Percentiles rank a stretch among this genome's conserved stretches.
phyloP scores from a whole-genome alignment of 2,329 filamentous ascomycete genomes.

The Stromatinia cepivora region DNA sequence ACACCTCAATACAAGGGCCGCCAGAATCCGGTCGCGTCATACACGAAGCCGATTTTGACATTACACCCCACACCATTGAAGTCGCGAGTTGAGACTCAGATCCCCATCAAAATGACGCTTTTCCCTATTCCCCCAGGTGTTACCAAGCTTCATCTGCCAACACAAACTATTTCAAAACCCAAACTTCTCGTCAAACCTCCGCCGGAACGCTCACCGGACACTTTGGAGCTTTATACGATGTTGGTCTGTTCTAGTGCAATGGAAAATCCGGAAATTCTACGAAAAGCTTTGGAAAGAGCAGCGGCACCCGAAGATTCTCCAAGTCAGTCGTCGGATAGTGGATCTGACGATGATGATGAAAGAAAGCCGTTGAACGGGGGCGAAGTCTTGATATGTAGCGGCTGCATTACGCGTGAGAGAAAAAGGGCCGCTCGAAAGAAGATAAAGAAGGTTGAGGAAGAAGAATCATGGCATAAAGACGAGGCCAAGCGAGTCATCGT shows the following conservation, averaged over 20 bases:
- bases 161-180: slow-evolving; percentile 90
- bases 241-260: slow-evolving; percentile 93
- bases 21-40: slow-evolving; percentile 32
- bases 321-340: slow-evolving; percentile 28
- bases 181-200: slow-evolving; percentile 79
- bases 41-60: slow-evolving; percentile 49
- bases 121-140: slow-evolving; percentile 73
- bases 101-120: slow-evolving; percentile 80
- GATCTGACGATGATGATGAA: slow-evolving; percentile 48
- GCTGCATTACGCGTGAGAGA: slow-evolving; percentile 88
- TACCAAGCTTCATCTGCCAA: slow-evolving; percentile 80
- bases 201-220: slow-evolving; percentile 67
- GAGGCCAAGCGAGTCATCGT: slow-evolving; percentile 82
- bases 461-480: slow-evolving; percentile 80
- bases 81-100: slow-evolving; percentile 94
- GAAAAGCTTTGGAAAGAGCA: slow-evolving; percentile 56
- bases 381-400: slow-evolving; percentile 87
- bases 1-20: slow-evolving; percentile 32
- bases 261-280: slow-evolving; percentile 65
- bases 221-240: slow-evolving; percentile 74
- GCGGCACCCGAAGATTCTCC: slow-evolving; percentile 40
- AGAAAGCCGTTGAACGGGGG: slow-evolving; percentile 81
- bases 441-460: slow-evolving; percentile 88
- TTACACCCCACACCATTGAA: slow-evolving; percentile 72
- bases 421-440: slow-evolving; percentile 93